Evolutionary conservation across 169 alveolate genomes (phyloP).

Genomic region (Eimeria acervulina): DNA sequence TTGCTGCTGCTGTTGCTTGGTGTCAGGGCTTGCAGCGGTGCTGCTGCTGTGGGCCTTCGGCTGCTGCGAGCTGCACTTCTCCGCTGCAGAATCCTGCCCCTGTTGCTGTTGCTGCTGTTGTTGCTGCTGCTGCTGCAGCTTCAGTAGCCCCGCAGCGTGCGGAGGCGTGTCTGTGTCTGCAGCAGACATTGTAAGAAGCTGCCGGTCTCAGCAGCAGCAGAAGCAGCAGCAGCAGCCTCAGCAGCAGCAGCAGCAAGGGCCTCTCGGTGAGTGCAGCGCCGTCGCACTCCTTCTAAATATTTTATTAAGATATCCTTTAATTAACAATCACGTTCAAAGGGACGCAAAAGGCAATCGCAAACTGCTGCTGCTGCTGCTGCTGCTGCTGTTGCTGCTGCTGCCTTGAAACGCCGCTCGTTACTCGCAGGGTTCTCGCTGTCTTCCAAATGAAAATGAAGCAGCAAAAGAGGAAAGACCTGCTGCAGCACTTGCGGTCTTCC

Average conservation of each 20-base stretch:
- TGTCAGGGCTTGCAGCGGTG: neutral
- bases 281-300: neutral
- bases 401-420: neutral
- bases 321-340: neutral
- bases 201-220: conserved; percentile 42
- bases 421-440: neutral
- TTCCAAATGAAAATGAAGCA: neutral
- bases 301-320: too few species aligned
- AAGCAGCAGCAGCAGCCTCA: neutral
- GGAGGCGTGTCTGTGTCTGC: conserved; percentile 66
- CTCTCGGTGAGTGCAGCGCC: neutral
- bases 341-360: neutral
- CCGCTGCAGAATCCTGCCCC: conserved; percentile 52
- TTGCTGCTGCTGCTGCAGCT: conserved; percentile 76
- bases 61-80: conserved; percentile 44
- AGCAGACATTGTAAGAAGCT: conserved; percentile 38
- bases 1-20: conserved; percentile 40
- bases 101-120: conserved; percentile 69
- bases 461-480: neutral
- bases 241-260: conserved; percentile 17
- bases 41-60: conserved; percentile 51
- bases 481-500: neutral
- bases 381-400: conserved; percentile 17
- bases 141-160: conserved; percentile 54
- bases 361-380: conserved; percentile 34